Evolutionary conservation across 495 filamentous ascomycete genomes (phyloP).

Genomic region (Zalerion maritima): DNA sequence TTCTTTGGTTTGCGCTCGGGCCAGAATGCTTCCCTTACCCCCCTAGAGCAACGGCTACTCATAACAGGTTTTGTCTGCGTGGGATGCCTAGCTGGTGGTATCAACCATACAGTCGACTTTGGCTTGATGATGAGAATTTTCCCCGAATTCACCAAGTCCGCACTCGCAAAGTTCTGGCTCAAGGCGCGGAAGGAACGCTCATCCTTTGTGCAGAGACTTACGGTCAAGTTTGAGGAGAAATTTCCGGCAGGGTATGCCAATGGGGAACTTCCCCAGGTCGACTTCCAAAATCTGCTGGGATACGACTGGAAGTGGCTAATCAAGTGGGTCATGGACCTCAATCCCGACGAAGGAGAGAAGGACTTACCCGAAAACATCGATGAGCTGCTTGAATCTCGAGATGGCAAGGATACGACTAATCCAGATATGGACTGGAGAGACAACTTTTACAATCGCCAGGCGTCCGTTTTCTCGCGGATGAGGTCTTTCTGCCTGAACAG

Average conservation of each 20-base stretch:
- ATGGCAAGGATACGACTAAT: conserved; percentile 14
- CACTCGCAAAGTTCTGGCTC: conserved; percentile 47
- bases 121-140: conserved; percentile 51
- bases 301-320: conserved; percentile 70
- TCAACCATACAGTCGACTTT: conserved; percentile 59
- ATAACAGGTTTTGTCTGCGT: conserved; percentile 61
- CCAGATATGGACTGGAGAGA: conserved; percentile 33
- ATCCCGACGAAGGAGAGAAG: conserved; percentile 17
- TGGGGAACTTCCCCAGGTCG: conserved; percentile 49
- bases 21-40: too few species aligned
- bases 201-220: conserved; percentile 50
- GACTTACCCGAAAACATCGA: conserved; percentile 23
- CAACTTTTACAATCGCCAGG: conserved; percentile 23
- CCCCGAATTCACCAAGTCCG: conserved; percentile 39
- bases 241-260: conserved; percentile 66
- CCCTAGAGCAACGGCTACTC: too few species aligned
- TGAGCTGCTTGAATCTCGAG: conserved; percentile 16
- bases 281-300: conserved; percentile 51
- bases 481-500: conserved; percentile 19
- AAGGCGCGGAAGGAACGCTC: conserved; percentile 41
- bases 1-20: too few species aligned
- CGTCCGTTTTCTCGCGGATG: conserved; percentile 27
- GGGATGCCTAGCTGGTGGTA: conserved; percentile 57
- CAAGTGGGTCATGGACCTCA: conserved; percentile 45
- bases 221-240: conserved; percentile 57